phyloP scores from a whole-genome alignment of 257 asterid species.

The Thymus mandschuricus region DNA sequence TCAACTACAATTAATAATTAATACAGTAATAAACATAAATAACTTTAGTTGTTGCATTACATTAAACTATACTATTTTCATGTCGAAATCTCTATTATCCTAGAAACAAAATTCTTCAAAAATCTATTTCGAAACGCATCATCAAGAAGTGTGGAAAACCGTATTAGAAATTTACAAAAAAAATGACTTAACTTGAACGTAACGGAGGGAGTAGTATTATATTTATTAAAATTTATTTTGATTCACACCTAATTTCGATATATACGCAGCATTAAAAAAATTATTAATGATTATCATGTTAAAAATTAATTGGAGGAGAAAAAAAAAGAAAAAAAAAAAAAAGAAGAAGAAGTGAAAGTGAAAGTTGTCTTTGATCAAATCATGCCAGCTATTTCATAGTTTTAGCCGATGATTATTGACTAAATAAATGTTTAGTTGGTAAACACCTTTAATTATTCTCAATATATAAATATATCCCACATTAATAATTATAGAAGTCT shows the following conservation, averaged over 20 bases:
- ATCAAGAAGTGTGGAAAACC: too few species aligned
- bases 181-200: too few species aligned
- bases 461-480: not conserved
- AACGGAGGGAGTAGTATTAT: too few species aligned
- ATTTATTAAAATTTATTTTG: not conserved
- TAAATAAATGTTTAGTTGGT: slow-evolving; percentile 24
- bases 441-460: slow-evolving; percentile 16
- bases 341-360: not conserved
- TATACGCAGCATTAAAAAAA: not conserved
- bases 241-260: not conserved
- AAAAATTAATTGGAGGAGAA: not conserved
- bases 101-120: too few species aligned
- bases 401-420: slow-evolving; percentile 13
- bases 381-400: slow-evolving; percentile 32
- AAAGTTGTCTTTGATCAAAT: slow-evolving; percentile 28
- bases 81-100: too few species aligned
- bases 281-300: not conserved
- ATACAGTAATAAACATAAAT: too few species aligned
- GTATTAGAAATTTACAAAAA: too few species aligned
- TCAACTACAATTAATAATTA: too few species aligned
- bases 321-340: not conserved
- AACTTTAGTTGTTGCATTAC: too few species aligned
- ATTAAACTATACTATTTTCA: too few species aligned
- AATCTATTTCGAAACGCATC: too few species aligned
- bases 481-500: not conserved